Evolutionary conservation across 495 filamentous ascomycete genomes (phyloP), one percentile per base, ranked within the genome.

Genomic region (Xeromyces bisporus): DNA sequence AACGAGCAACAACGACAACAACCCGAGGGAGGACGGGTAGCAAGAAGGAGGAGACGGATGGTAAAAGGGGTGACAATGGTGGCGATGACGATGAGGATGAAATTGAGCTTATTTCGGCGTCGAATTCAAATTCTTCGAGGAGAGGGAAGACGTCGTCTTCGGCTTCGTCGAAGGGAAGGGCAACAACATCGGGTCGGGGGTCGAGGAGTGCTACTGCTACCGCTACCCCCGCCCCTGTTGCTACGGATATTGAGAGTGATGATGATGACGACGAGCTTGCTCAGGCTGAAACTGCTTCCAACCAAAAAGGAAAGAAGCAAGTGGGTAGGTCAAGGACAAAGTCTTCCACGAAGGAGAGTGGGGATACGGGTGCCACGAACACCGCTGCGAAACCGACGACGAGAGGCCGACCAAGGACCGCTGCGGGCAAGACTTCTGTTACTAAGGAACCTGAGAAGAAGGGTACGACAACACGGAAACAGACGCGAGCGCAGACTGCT

Each of bases 331-430:
- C 56, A 6, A 53, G 44, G 32, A 42, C 50, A 3, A 57, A 44
- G 15, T 18, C 41, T 11, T 7, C 26, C 0, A 20, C 36, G 3
- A 27, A 33, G 2, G 28, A 42, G 20, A 31, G 39, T 5, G 26
- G 36, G 1, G 30, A 24, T 3, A 10, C 37, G 7, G 4, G 5
- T 9, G 9, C 4, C 20, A 5, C 20, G 20, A 46, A 49, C 32
- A 2, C 41, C 1, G 44, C 43, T 9, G 23, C 37, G 12, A 39
- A 38, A 1, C 41, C 53, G 1, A 55, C 46, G 31, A 21, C 52
- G 1, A 45, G 56, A 14, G 58, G 58, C 3, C 44, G 58, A 15
- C 54, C 58, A n/a, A 58, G 44, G 6, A 36, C 30, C 8, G 42
- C 44, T 15, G 34, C 38, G 7, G 17, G 32, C 1, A 55, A 51